phyloP scores from a whole-genome alignment of 2,329 filamentous ascomycete species.

The Catunica adiposa region DNA sequence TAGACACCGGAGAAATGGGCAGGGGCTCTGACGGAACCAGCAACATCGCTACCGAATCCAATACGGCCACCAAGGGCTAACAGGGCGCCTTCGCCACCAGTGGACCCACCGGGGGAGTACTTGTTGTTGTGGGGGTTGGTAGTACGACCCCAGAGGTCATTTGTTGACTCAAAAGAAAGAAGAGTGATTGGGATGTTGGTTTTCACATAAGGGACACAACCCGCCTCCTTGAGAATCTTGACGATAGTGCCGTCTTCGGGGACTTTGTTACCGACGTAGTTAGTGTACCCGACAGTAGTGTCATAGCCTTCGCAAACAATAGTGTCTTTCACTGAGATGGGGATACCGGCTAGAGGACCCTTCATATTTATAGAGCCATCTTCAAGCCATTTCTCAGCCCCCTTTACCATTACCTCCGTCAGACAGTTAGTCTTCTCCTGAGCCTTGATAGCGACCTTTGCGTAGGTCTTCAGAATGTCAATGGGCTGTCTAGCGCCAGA shows the following conservation, averaged over 20 bases:
- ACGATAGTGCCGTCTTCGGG: constrained; percentile 55
- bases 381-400: constrained; percentile 56
- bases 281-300: constrained; percentile 63
- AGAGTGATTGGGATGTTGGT: constrained; percentile 79
- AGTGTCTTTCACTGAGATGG: constrained; percentile 68
- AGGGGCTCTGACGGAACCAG: constrained; percentile 70
- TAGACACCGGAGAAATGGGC: constrained; percentile 87
- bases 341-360: constrained; percentile 73
- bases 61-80: constrained; percentile 72
- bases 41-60: constrained; percentile 80
- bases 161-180: constrained; percentile 67
- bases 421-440: constrained; percentile 79
- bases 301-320: constrained; percentile 73
- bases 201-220: constrained; percentile 83
- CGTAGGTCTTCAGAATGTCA: constrained; percentile 69
- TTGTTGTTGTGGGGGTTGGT: constrained; percentile 69
- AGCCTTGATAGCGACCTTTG: constrained; percentile 68
- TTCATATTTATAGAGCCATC: constrained; percentile 49
- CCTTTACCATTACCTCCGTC: constrained; percentile 68
- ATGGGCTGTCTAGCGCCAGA: constrained; percentile 46
- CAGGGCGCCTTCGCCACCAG: constrained; percentile 69
- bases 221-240: constrained; percentile 66
- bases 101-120: constrained; percentile 80
- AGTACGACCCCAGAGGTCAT: constrained; percentile 63
- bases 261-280: constrained; percentile 50